Base-by-base conservation (phyloP, 108 stramenopile genomes). In the Nitzschia sp. region DNA sequence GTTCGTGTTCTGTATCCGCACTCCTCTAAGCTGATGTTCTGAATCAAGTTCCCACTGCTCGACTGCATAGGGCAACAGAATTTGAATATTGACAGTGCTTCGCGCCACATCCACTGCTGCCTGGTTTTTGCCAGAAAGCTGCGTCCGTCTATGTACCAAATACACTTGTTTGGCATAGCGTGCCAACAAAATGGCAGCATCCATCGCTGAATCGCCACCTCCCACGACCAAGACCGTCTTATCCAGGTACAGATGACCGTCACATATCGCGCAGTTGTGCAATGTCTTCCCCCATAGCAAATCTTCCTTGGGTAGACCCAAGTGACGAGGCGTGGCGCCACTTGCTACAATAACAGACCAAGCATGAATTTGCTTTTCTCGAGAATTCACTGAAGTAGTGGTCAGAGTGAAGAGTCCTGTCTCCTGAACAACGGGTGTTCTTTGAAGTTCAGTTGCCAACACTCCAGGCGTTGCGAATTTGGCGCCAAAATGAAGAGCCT, bases 141-240 rank as follows among this genome's bases (percentile, higher is more conserved):
- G 72, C 31, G 85, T 90, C 54, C 92, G 50, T 72, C 96, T 83
- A 80, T 95, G 94, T 44, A 96, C 78, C 36, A 96, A 54, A 53
- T 86, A 91, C 46, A 96, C 96, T 54, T 75, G 65, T 65, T 79
- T 68, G 38, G 74, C 83, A 64, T 86, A 87, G 8, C 89, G 73
- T 17, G 95, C 85, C 67, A 96, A 73, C 52, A 90, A 79, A 5
- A 93, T 77, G 0, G 93, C 94, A 68, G 91, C 90, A 66, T 95
- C 94, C 80, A 97, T 84, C 33, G 94, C 95, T 29, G 92, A 78
- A 76, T 97, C 95, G 50, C 95, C 96, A 27, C 96, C 96, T n/a
- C 96, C 96, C 22, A 97, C 90, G 3, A 95, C 95, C 46, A 93
- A 44, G n/a, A 97, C 93, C 48, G 76, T 75, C 67, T 80, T 82